Base-by-base conservation (phyloP, 768 basidiomycete genomes). In the Tricholoma sp. region DNA sequence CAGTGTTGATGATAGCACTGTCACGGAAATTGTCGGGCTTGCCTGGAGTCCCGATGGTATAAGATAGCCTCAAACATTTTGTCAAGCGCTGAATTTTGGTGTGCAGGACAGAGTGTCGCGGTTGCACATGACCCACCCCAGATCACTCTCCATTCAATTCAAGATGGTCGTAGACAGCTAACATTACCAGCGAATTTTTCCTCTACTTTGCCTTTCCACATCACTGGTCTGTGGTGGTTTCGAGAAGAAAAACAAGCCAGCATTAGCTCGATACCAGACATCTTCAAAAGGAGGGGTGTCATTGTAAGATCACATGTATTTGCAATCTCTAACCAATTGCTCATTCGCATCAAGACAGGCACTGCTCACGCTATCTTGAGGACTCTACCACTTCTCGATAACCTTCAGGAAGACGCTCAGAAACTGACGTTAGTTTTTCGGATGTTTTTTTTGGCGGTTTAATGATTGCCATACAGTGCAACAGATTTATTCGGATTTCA, bases 31-130 rank as follows among this genome's bases (percentile, higher is more conserved):
- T 29, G 74, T 80, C 42, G 83, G 74, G 47, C 64, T 93, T 32
- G 81, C 81, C 11, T 94, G 91, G 91, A 91, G 89, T 69, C 91
- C 91, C 2, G 88, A 88, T 68, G 88, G 91, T 90, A 72, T 55
- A 70, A 50, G 41, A 31, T 48, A 56, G 10, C 20, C 54, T 52
- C 17, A 18, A 57, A 45, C 51, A 32, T 49, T 57, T 50, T 36
- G 17, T 39, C 10, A 48, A 44, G 55, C 15, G 61, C 50, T 57
- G 33, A 55, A 24, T 57, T 33, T 48, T 49, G 52, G 47, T 6
- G 15, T 42, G 33, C 63, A 88, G 84, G 84, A 51, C 85, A 88
- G 70, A 83, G 78, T 48, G 80, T 94, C 57, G 89, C 87, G 15
- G 79, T 90, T 15, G 78, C 83, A 29, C 86, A 86, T 56, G 76